Evolutionary conservation across 768 basidiomycete species (phyloP), one percentile per base, ranked within the genome.

Genomic region (Mycena floridula): DNA sequence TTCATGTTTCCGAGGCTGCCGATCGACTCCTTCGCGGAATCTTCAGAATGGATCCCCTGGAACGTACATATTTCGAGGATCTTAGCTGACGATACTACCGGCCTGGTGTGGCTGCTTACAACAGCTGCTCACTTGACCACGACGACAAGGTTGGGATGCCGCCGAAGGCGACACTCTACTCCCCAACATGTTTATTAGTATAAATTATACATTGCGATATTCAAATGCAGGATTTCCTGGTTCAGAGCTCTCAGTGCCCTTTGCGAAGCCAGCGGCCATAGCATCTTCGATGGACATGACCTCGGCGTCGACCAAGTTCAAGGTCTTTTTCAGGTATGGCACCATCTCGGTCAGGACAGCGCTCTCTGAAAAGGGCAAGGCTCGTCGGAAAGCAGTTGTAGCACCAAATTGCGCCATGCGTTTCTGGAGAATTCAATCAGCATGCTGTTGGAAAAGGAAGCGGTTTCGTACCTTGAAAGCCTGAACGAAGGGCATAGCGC

Each of bases 401-500:
- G 81, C 77, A 22, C 88, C 86, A 48, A 83, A 79, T 57, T 89
- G 83, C 3, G 70, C 59, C 66, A 92, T 87, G 26, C 86, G 86
- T 81, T 85, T 89, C 88, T 92, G 37, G 26, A 22, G 46, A 44
- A 57, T n/a, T 30, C 35, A 7, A 42, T 41, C n/a, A 25, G 9
- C 37, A 23, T 25, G 24, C 35, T 16, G 16, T 16, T 36, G 8
- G 37, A 18, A 16, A 45, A 32, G 38, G 30, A 5, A 9, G 36
- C 2, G 7, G 32, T 21, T 7, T 52, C 72, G 27, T 42, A 93
- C 95, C 83, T 96, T 94, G 82, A 97, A 88, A 24, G 74, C 67
- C 47, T 95, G 89, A 37, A 93, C 79, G 66, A 95, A 97, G 5
- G 94, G 94, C 95, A 97, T 98, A 32, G 77, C 77, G 35, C 83